Evolutionary conservation across 306 rosid genomes (phyloP).

Genomic region (Trifolium dubium): DNA sequence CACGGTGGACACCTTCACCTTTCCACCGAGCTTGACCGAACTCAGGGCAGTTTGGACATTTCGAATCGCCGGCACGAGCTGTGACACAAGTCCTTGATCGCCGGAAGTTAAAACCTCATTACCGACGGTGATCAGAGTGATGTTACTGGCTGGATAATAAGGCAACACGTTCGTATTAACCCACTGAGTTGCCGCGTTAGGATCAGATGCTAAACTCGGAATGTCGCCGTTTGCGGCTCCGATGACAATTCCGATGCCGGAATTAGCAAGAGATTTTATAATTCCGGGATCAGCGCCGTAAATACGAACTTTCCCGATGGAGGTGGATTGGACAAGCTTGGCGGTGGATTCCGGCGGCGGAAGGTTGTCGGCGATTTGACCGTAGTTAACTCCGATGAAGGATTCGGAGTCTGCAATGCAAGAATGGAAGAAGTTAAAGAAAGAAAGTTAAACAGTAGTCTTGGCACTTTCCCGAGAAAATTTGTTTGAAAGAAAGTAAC

Average conservation of each 20-base stretch:
- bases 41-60: conserved; percentile 74
- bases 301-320: conserved; percentile 66
- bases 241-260: conserved; percentile 70
- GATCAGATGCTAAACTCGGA: conserved; percentile 68
- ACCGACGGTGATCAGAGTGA: conserved; percentile 75
- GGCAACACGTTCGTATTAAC: conserved; percentile 67
- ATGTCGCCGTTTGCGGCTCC: conserved; percentile 72
- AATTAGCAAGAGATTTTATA: conserved; percentile 62
- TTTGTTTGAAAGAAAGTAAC: conserved; percentile 22
- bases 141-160: conserved; percentile 70
- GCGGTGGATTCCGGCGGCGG: conserved; percentile 63
- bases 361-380: conserved; percentile 75
- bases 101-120: conserved; percentile 71
- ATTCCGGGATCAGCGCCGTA: conserved; percentile 71
- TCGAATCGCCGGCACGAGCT: conserved; percentile 78
- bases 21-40: conserved; percentile 62
- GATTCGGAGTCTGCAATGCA: conserved; percentile 82
- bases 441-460: neutral
- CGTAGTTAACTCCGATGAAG: conserved; percentile 88
- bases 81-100: conserved; percentile 59
- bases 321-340: conserved; percentile 67
- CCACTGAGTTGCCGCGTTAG: conserved; percentile 72
- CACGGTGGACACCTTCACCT: conserved; percentile 75
- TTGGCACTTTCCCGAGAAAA: conserved; percentile 13
- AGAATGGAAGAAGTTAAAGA: conserved; percentile 20